Conservation (phyloP, 257 asterid genomes). For the Capsicum baccatum region DNA sequence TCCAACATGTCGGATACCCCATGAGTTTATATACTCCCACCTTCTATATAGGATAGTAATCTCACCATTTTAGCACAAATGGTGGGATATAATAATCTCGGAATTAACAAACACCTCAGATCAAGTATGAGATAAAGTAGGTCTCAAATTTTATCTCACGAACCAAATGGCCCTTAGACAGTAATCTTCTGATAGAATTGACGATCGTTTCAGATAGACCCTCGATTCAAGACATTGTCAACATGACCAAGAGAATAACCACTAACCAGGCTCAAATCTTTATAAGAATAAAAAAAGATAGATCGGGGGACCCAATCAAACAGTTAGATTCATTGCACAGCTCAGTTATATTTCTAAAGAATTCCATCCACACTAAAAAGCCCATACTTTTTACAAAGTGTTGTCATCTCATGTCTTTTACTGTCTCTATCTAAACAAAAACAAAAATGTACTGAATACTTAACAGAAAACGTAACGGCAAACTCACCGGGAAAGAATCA, state of each 20-base stretch:
- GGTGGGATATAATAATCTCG: too few relatives aligned
- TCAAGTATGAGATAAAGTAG: too few relatives aligned
- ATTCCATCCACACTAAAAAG: too few relatives aligned
- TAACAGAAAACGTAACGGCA: not conserved
- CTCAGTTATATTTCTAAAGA: too few relatives aligned
- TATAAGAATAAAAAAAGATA: not conserved
- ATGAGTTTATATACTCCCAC: too few relatives aligned
- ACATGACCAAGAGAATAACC: not conserved
- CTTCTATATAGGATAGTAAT: too few relatives aligned
- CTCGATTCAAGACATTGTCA: not conserved
- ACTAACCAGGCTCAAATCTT: not conserved
- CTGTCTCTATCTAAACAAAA: not conserved
- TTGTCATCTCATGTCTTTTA: conserved; percentile 5
- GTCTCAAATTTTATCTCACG: too few relatives aligned
- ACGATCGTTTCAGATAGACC: not conserved
- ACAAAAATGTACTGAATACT: not conserved
- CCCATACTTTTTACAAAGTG: not conserved
- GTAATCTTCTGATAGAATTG: too few relatives aligned
- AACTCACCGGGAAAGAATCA: conserved; percentile 59
- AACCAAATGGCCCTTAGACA: too few relatives aligned
- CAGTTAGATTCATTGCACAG: not conserved
- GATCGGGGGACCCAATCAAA: not conserved
- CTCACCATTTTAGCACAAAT: too few relatives aligned
- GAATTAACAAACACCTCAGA: too few relatives aligned
- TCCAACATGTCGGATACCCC: too few relatives aligned